Evolutionary conservation across 345 rosid genomes (phyloP).

Genomic region (Arabidopsis arenosa): DNA sequence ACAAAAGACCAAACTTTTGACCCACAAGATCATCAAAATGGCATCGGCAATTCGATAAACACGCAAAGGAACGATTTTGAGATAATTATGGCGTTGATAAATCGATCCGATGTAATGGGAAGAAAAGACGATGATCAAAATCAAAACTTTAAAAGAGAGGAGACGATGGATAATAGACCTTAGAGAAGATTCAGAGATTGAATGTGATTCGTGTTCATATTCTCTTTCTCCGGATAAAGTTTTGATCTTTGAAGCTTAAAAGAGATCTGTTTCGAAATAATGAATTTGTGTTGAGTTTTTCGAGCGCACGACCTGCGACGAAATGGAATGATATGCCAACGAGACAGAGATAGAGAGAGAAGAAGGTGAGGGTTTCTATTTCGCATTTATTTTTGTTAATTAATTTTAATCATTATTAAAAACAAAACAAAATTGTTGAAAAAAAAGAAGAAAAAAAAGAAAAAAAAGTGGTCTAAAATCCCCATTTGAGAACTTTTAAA

Average conservation of each 20-base stretch:
- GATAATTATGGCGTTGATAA: not conserved
- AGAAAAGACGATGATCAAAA: not conserved
- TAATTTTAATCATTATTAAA: not conserved
- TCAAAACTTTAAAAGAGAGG: not conserved
- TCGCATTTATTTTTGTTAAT: not conserved
- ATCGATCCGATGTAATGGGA: slow-evolving; percentile 29
- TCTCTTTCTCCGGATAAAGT: not conserved
- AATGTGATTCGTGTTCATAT: slow-evolving; percentile 19
- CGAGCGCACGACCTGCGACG: slow-evolving; percentile 31
- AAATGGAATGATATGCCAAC: slow-evolving; percentile 22
- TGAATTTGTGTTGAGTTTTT: slow-evolving; percentile 1
- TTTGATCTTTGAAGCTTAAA: not conserved
- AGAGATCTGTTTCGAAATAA: slow-evolving; percentile 9
- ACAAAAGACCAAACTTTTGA: slow-evolving; percentile 2
- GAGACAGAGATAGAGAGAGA: not conserved
- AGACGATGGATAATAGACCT: not conserved
- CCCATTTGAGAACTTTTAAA: no score
- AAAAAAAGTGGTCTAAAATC: no score
- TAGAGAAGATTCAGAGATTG: slow-evolving; percentile 29
- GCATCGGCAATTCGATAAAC: not conserved
- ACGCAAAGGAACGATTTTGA: slow-evolving; percentile 4
- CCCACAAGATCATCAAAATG: not conserved
- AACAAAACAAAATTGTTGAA: no score
- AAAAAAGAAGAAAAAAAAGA: no score
- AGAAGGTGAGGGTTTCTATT: slow-evolving; percentile 8